Base-by-base conservation (phyloP, 257 asterid species). In the Forsythia suspensa region DNA sequence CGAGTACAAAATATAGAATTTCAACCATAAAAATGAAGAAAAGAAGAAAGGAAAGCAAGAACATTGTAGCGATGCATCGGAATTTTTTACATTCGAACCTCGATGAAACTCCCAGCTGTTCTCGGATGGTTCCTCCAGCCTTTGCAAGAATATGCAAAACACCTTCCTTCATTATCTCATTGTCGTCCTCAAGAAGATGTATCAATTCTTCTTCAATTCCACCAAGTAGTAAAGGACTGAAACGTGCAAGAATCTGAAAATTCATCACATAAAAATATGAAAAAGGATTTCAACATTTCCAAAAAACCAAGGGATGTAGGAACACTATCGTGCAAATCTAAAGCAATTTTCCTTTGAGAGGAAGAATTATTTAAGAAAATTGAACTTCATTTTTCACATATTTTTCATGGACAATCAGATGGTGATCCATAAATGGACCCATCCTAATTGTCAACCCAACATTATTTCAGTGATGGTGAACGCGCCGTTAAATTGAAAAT, bases 41-140 rank as follows among this genome's bases (percentile, higher is more conserved):
- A 76, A 51, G 12, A 46, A 44, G 63, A 38, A 20, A 37, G 76
- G 48, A 48, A 9, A 73, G 46, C 69, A 71, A 81, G 38, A 59
- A 71, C n/a, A 63, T 29, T 13, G n/a, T 36, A 52, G 67, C 20
- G 7, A 3, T 15, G 71, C 77, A 43, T 72, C 51, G 61, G 4
- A 52, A 38, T 55, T 4, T 29, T 42, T 57, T 24, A 82, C n/a
- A 79, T 73, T 59, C 80, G 72, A 76, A 96, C 98, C 98, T 91
- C 76, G 97, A 90, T 71, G 97, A 90, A 82, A 90, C 97, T 84
- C 99, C 96, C 81, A 96, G 82, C 81, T 94, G 97, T 80, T 96
- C 99, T 61, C 97, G 92, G 86, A 96, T 92, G 79, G 98, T 89
- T 76, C 92, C 98, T 77, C 99, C 99, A 76, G 99, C 99, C 91